Evolutionary conservation across 1,284 basidiomycete species (phyloP), one percentile per base, ranked within the genome.

Genomic region (Puccinia triticina): DNA sequence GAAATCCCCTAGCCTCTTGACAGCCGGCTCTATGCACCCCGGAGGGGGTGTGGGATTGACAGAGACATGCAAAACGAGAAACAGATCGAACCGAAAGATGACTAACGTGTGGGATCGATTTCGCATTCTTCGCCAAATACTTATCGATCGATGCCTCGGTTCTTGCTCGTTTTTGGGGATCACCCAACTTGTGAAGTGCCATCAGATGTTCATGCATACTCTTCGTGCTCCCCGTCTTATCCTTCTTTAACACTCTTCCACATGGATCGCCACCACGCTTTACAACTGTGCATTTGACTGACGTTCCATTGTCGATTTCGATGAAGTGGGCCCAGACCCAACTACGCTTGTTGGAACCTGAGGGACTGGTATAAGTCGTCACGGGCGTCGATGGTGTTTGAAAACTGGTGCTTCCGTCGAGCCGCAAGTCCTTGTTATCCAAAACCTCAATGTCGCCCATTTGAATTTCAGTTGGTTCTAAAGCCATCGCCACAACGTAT

Each of bases 131-230:
- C 48, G 48, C 21, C 32, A 73, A 34, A 23, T 53, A 50, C 71
- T 73, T 73, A 50, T 73, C 71, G 48, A 73, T 50, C 32, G 71
- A 50, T 12, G 71, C 71, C 50, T 73, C 71, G 16, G 71, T 73
- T 50, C 71, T 46, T n/a, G 71, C 71, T 53, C 71, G 71, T 55
- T 73, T 73, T 53, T 73, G 71, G 23, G 71, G 71, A 53, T 73
- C 71, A 55, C 71, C 71, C 43, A 73, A 26, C 32, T 73, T 73
- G 50, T 73, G 71, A 32, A 73, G 50, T 10, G 71, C 71, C 71
- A 73, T 73, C 26, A 73, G 48, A 53, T 73, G 71, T 55, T 73
- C 71, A 55, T 73, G 71, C 71, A 73, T 73, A 55, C 71, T 73
- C 48, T 73, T 73, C 23, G 71, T 73, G 23, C 71, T 73, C 7